phyloP scores from a whole-genome alignment of 164 flowering plant species.

The Nelumbo lutea region DNA sequence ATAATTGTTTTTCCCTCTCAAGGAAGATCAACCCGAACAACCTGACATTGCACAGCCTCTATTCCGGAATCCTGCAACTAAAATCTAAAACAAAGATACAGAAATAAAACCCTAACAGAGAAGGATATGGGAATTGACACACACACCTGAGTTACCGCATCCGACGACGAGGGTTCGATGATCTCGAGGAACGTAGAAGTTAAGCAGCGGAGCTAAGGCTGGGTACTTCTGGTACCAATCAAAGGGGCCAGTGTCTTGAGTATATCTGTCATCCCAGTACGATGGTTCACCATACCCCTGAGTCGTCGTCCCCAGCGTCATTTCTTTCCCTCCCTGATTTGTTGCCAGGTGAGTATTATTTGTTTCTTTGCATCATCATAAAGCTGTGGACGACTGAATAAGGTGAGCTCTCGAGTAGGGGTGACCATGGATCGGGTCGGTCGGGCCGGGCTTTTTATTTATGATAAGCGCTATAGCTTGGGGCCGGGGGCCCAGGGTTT shows the following conservation, averaged over 20 bases:
- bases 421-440: too few relatives aligned
- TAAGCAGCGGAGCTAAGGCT: conserved; percentile 62
- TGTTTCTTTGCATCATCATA: neutral
- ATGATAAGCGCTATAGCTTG: too few relatives aligned
- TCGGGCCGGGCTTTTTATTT: too few relatives aligned
- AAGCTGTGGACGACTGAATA: too few relatives aligned
- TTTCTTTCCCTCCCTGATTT: conserved; percentile 9
- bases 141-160: conserved; percentile 72
- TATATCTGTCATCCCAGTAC: conserved; percentile 86
- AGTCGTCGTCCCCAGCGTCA: conserved; percentile 28
- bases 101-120: neutral
- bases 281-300: conserved; percentile 82
- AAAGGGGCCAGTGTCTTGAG: conserved; percentile 52
- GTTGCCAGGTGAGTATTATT: neutral
- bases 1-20: too few relatives aligned
- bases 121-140: neutral
- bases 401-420: too few relatives aligned
- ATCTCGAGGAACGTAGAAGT: conserved; percentile 46
- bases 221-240: conserved; percentile 93
- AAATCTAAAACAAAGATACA: too few relatives aligned
- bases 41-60: too few relatives aligned
- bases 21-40: too few relatives aligned
- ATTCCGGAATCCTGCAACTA: neutral
- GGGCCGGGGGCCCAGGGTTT: too few relatives aligned
- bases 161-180: conserved; percentile 67